Conservation (phyloP, 176 grass and related monocot species). For the Tillandsia leiboldiana region DNA sequence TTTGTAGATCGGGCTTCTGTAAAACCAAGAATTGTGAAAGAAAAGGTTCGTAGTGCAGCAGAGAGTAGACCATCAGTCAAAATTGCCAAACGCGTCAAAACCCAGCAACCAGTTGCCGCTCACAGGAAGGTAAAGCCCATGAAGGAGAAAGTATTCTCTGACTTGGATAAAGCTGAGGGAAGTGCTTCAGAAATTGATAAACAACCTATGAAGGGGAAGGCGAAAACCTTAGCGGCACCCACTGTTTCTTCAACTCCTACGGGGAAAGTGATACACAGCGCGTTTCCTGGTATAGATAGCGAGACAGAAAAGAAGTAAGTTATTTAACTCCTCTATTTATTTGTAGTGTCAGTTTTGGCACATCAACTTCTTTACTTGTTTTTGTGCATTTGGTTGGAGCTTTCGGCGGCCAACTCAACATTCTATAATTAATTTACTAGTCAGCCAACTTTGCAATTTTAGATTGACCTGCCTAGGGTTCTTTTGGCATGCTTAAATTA, state of each 20-base stretch:
- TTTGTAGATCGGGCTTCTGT: slow-evolving; percentile 9
- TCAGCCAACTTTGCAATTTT: slow-evolving; percentile 2
- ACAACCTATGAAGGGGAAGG: slow-evolving; percentile 18
- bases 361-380: neutral
- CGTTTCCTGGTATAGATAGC: slow-evolving; percentile 52
- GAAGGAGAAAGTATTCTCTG: slow-evolving; percentile 18
- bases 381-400: neutral
- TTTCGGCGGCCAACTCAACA: neutral
- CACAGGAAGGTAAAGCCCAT: slow-evolving; percentile 23
- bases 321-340: slow-evolving; percentile 3
- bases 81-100: slow-evolving; percentile 13
- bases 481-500: neutral
- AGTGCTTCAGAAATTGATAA: slow-evolving; percentile 13
- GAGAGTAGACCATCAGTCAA: slow-evolving; percentile 15
- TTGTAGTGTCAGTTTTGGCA: neutral
- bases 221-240: slow-evolving; percentile 19
- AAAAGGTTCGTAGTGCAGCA: slow-evolving; percentile 4
- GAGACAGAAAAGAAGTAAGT: slow-evolving; percentile 57
- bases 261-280: slow-evolving; percentile 29
- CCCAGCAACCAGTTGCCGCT: slow-evolving; percentile 7
- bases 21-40: slow-evolving; percentile 5
- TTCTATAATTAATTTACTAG: neutral
- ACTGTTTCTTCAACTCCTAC: slow-evolving; percentile 13
- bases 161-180: slow-evolving; percentile 11
- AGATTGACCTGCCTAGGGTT: neutral